These are phyloP conservation scores for Pyronema omphalodes DNA, from an alignment of 495 filamentous ascomycete species.

Conservation along the genomic window DNA sequence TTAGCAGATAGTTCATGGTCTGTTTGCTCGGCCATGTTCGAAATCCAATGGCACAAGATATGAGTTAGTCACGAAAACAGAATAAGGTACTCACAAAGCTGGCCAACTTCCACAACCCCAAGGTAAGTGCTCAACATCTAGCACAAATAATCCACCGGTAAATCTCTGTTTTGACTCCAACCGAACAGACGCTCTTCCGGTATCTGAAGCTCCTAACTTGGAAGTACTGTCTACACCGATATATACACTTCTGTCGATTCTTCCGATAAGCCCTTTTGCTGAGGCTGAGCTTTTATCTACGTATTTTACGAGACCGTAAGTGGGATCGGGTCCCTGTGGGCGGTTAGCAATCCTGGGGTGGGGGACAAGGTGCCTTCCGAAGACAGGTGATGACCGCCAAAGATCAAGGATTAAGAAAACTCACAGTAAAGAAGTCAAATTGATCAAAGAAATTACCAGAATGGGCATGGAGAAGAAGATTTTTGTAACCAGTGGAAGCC, in stretches of 20 bases:
- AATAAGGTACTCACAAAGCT: slow-evolving; percentile 28
- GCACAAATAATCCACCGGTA: slow-evolving; percentile 49
- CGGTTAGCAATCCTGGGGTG: not conserved
- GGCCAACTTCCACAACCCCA: slow-evolving; percentile 57
- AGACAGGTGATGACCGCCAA: too few species aligned
- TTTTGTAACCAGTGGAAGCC: too few species aligned
- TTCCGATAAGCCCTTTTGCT: slow-evolving; percentile 36
- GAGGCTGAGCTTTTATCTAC: slow-evolving; percentile 38
- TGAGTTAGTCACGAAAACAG: too few species aligned
- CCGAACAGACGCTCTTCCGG: slow-evolving; percentile 47
- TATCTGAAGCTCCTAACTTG: slow-evolving; percentile 20
- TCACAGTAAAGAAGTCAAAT: slow-evolving; percentile 36
- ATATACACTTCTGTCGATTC: slow-evolving; percentile 32
- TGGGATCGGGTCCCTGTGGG: slow-evolving; percentile 37
- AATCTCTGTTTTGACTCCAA: slow-evolving; percentile 50
- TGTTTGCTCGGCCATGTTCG: not conserved
- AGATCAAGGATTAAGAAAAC: too few species aligned
- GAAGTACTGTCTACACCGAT: slow-evolving; percentile 34
- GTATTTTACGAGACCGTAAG: slow-evolving; percentile 52
- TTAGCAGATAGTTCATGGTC: not conserved
- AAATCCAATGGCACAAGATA: too few species aligned
- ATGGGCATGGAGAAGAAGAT: too few species aligned
- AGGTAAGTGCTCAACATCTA: slow-evolving; percentile 63
- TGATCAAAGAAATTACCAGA: slow-evolving; percentile 36
- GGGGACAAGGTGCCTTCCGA: too few species aligned